phyloP scores from a whole-genome alignment of 2,329 filamentous ascomycete species.

The Ophiostoma tasmaniense region DNA sequence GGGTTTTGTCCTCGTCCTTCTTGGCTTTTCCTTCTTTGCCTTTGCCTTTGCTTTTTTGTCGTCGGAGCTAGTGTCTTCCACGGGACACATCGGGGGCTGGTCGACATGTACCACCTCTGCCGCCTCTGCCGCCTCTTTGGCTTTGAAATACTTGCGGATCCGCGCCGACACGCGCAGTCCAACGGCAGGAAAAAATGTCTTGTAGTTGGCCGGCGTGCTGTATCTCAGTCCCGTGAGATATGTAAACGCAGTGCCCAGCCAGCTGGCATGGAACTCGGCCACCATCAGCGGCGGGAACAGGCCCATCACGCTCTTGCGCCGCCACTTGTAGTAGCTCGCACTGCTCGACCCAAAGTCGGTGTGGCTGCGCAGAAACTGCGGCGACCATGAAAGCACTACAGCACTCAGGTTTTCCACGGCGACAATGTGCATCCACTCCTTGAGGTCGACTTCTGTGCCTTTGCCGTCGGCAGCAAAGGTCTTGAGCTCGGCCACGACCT shows the following conservation, averaged over 20 bases:
- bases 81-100: background rate
- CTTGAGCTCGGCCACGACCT: slow-evolving; percentile 30
- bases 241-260: slow-evolving; percentile 29
- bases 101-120: background rate
- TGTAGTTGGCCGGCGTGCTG: slow-evolving; percentile 35
- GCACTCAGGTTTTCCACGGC: slow-evolving; percentile 44
- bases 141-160: slow-evolving; percentile 6
- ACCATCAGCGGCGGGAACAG: slow-evolving; percentile 38
- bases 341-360: slow-evolving; percentile 40
- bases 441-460: slow-evolving; percentile 38
- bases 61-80: background rate
- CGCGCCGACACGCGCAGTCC: slow-evolving; percentile 12
- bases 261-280: slow-evolving; percentile 31
- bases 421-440: slow-evolving; percentile 50
- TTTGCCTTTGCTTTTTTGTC: background rate
- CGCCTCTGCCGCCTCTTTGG: background rate
- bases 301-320: slow-evolving; percentile 44
- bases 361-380: slow-evolving; percentile 35
- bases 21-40: background rate
- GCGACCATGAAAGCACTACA: slow-evolving; percentile 44
- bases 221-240: slow-evolving; percentile 38
- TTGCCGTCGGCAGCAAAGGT: slow-evolving; percentile 28
- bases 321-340: slow-evolving; percentile 43
- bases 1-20: background rate
- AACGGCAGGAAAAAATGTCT: slow-evolving; percentile 38